Conservation (phyloP, 441 rosid genomes). For the Manihot esculenta region DNA sequence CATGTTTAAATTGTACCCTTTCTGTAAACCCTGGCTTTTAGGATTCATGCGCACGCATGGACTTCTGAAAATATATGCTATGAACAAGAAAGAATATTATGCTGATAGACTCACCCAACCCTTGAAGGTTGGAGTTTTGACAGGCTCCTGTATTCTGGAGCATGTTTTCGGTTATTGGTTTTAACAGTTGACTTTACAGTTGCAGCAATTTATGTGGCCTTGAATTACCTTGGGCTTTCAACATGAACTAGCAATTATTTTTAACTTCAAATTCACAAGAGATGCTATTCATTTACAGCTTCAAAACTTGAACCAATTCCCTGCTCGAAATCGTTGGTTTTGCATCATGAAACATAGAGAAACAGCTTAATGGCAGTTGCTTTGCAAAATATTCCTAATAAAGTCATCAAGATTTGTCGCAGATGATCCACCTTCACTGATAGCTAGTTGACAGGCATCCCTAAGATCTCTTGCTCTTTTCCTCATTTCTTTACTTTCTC, state of each 20-base stretch:
- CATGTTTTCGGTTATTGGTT: background rate
- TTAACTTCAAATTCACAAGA: no score
- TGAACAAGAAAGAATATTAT: background rate
- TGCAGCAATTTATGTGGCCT: background rate
- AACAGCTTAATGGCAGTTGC: background rate
- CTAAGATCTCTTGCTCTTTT: slow-evolving; percentile 21
- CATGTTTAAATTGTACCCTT: background rate
- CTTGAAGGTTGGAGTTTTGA: no score
- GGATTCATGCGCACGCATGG: background rate
- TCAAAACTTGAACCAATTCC: no score
- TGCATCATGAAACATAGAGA: background rate
- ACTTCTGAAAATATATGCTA: background rate
- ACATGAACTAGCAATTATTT: no score
- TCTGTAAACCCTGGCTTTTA: background rate
- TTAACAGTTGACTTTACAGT: background rate
- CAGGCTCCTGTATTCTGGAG: no score
- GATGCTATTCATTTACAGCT: no score
- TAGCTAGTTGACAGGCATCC: slow-evolving; percentile 21
- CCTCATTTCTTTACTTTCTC: slow-evolving; percentile 29
- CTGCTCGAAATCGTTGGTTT: no score
- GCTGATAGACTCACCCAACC: background rate
- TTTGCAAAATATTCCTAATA: slow-evolving; percentile 3
- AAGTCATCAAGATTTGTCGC: slow-evolving; percentile 23
- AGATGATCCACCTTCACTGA: slow-evolving; percentile 28
- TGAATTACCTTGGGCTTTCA: no score